These are phyloP conservation scores for Nakazawaea pomicola DNA, from an alignment of 805 yeast genomes.

Conservation along the genomic window DNA sequence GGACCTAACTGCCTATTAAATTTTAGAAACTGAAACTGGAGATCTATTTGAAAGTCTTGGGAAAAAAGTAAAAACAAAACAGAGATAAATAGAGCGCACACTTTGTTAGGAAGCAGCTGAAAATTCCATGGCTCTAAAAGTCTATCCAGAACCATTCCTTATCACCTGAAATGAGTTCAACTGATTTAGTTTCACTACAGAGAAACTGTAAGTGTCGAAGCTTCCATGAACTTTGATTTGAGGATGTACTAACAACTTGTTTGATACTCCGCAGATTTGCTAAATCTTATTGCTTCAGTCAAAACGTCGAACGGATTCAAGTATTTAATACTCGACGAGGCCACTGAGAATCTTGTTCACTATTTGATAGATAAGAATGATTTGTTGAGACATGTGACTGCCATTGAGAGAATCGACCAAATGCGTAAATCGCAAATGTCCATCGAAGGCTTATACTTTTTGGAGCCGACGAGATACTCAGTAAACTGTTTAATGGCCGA, in stretches of 20 bases:
- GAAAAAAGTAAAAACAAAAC: too few relatives aligned
- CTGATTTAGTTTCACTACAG: slow-evolving; percentile 7
- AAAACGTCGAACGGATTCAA: slow-evolving; percentile 41
- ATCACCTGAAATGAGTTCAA: slow-evolving; percentile 3
- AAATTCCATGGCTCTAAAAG: too few relatives aligned
- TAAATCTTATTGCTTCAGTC: slow-evolving; percentile 33
- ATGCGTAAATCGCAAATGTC: slow-evolving; percentile 56
- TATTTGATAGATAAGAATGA: slow-evolving; percentile 44
- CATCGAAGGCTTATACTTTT: slow-evolving; percentile 74
- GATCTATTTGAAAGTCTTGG: too few relatives aligned
- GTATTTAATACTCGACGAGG: slow-evolving; percentile 52
- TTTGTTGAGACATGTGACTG: slow-evolving; percentile 50
- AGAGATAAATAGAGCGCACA: too few relatives aligned
- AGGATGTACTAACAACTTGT: background rate
- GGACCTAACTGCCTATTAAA: too few relatives aligned
- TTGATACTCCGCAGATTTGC: slow-evolving; percentile 20
- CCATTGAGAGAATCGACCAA: slow-evolving; percentile 60
- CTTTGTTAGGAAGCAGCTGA: too few relatives aligned
- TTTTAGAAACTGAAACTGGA: too few relatives aligned
- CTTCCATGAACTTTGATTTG: too few relatives aligned
- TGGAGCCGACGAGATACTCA: slow-evolving; percentile 64
- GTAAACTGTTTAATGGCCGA: slow-evolving; percentile 79
- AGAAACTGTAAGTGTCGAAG: slow-evolving; percentile 6
- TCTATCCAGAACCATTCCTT: too few relatives aligned
- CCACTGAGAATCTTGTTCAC: slow-evolving; percentile 42